phyloP scores from a whole-genome alignment of 768 basidiomycete species.

The Boletus reticulatus region DNA sequence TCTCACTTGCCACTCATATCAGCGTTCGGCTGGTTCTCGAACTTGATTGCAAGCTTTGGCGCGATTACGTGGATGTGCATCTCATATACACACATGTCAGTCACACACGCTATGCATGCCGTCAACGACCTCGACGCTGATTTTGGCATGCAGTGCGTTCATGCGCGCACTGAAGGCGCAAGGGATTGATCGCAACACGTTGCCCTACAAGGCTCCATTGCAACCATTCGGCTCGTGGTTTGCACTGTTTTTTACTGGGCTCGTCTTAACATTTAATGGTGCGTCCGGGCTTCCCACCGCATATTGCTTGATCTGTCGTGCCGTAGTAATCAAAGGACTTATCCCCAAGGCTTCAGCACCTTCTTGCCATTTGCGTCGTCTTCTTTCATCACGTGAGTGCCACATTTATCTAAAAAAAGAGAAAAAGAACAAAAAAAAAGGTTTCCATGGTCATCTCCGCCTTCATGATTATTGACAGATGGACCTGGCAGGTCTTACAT shows the following conservation, averaged over 20 bases:
- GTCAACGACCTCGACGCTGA: slow-evolving; percentile 6
- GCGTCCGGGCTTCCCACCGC: neutral
- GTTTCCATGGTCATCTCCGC: slow-evolving; percentile 28
- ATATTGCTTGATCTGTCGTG: slow-evolving; percentile 9
- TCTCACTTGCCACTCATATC: neutral
- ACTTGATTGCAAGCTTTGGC: slow-evolving; percentile 31
- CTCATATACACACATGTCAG: slow-evolving; percentile 27
- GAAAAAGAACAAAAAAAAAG: neutral
- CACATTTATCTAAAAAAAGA: slow-evolving; percentile 12
- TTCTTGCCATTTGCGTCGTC: slow-evolving; percentile 44
- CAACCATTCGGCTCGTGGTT: slow-evolving; percentile 62
- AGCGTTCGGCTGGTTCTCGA: slow-evolving; percentile 27
- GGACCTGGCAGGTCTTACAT: slow-evolving; percentile 11
- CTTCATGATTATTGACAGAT: slow-evolving; percentile 12
- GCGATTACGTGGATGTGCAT: slow-evolving; percentile 37
- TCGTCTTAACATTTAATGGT: slow-evolving; percentile 61
- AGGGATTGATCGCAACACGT: slow-evolving; percentile 39
- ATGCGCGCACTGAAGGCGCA: slow-evolving; percentile 33
- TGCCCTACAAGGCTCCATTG: slow-evolving; percentile 58
- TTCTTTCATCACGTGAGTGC: slow-evolving; percentile 59
- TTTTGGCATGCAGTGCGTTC: slow-evolving; percentile 14
- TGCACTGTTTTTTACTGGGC: slow-evolving; percentile 48
- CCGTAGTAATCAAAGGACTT: slow-evolving; percentile 2
- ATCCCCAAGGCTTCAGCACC: slow-evolving; percentile 16
- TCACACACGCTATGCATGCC: slow-evolving; percentile 5